Evolutionary conservation across 768 basidiomycete species (phyloP).

Genomic region (Psilocybe cubensis): DNA sequence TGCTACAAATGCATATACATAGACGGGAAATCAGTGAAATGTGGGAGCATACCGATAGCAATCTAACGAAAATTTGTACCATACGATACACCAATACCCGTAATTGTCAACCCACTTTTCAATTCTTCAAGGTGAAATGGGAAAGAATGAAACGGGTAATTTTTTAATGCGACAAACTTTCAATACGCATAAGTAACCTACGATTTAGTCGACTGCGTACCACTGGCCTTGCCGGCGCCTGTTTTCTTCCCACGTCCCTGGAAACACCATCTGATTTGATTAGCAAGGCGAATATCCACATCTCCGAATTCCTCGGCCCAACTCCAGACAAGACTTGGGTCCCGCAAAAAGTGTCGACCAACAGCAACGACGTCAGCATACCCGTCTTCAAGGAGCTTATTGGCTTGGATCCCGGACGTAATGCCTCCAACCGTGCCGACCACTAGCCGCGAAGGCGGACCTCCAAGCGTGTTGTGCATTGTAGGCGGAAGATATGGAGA

Average conservation of each 20-base stretch:
- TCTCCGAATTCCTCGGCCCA: constrained; percentile 60
- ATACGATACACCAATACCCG: no score
- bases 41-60: no score
- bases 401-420: constrained; percentile 53
- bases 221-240: neutral
- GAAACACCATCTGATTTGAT: constrained; percentile 62
- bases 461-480: neutral
- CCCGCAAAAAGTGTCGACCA: constrained; percentile 60
- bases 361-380: constrained; percentile 62
- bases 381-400: constrained; percentile 57
- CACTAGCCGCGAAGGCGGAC: constrained; percentile 26
- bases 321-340: constrained; percentile 53
- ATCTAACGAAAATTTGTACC: no score
- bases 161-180: no score
- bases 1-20: no score
- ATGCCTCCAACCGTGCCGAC: constrained; percentile 59
- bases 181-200: no score
- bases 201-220: neutral
- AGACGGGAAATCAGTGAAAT: no score
- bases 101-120: no score
- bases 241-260: constrained; percentile 32
- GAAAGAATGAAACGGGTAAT: no score
- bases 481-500: neutral
- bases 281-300: constrained; percentile 42
- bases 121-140: no score